A percentile compares a stretch with the other conserved stretches of the same genome.
Evolutionary conservation across 805 yeast genomes (phyloP).

Genomic region (Zygosaccharomyces kombuchaensis): DNA sequence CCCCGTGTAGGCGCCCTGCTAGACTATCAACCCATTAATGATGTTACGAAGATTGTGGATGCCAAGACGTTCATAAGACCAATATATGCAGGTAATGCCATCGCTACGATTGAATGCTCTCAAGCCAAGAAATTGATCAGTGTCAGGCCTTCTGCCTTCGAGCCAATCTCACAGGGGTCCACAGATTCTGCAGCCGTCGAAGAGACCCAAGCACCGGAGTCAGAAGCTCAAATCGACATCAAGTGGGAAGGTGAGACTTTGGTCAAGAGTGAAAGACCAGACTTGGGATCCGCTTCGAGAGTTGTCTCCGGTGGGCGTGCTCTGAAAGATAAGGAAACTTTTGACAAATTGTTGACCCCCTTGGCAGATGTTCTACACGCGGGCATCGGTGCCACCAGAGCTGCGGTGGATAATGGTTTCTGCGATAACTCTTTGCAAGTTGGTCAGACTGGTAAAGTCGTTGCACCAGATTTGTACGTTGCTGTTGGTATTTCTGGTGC

Average conservation of each 20-base stretch:
- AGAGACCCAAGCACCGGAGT: conserved; percentile 39
- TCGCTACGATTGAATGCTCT: conserved; percentile 68
- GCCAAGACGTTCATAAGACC: conserved; percentile 82
- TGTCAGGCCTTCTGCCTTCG: conserved; percentile 82
- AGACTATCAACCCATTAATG: conserved; percentile 85
- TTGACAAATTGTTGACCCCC: conserved; percentile 72
- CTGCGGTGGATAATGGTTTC: conserved; percentile 94
- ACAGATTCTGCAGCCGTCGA: conserved; percentile 43
- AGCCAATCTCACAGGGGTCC: conserved; percentile 40
- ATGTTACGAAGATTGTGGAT: conserved; percentile 63
- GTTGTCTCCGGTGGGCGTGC: conserved; percentile 96
- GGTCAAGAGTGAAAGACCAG: conserved; percentile 77
- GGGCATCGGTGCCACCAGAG: conserved; percentile 96
- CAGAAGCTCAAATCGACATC: conserved; percentile 34
- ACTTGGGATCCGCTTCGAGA: conserved; percentile 71
- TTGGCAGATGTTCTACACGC: conserved; percentile 81
- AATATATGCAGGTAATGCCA: conserved; percentile 92
- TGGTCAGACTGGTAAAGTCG: conserved; percentile 97
- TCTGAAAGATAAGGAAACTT: conserved; percentile 81
- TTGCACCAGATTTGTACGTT: conserved; percentile 90
- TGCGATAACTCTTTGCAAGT: conserved; percentile 95
- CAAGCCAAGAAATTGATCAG: conserved; percentile 68
- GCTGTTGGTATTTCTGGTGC: conserved; percentile 97
- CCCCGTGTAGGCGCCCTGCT: conserved; percentile 85
- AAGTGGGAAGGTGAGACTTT: conserved; percentile 75